Percentiles rank a stretch among this genome's conserved stretches.
These are phyloP conservation scores for Chaetomiaceae sp. DNA, from an alignment of 2,329 filamentous ascomycete genomes.

Conservation along the genomic window DNA sequence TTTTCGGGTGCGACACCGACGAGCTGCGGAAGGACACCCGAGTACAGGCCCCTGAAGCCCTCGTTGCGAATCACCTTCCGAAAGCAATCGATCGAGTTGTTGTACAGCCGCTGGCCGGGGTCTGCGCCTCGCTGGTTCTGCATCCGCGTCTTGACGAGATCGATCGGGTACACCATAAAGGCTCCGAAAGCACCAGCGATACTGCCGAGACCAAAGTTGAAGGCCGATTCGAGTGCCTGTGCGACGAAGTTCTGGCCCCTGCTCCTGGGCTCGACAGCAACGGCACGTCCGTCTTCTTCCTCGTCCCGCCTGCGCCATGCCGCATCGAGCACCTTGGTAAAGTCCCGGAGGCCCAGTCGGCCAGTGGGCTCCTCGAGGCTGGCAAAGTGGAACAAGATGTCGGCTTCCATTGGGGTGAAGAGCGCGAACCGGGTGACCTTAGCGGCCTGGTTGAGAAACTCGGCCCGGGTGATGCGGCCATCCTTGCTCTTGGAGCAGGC, in stretches of 20 bases:
- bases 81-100: constrained; percentile 95
- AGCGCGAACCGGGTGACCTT: constrained; percentile 88
- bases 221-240: constrained; percentile 68
- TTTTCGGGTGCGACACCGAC: constrained; percentile 99
- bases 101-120: constrained; percentile 85
- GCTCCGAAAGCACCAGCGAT: constrained; percentile 94
- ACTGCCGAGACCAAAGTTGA: constrained; percentile 87
- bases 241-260: constrained; percentile 56
- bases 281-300: constrained; percentile 40
- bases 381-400: constrained; percentile 98
- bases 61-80: constrained; percentile 91
- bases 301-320: constrained; percentile 72
- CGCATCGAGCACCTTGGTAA: constrained; percentile 90
- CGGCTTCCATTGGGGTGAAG: constrained; percentile 97
- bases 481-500: constrained; percentile 79
- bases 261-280: constrained; percentile 47
- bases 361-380: constrained; percentile 87
- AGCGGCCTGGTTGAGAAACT: constrained; percentile 92
- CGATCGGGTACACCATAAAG: constrained; percentile 99
- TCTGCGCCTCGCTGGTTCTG: constrained; percentile 87
- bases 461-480: constrained; percentile 87
- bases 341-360: constrained; percentile 75
- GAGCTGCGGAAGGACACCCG: constrained; percentile 88
- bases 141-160: constrained; percentile 96
- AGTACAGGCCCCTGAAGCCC: constrained; percentile 84